Evolutionary conservation across 768 basidiomycete genomes (phyloP).

Genomic region (Tubosaeta brunneosetosa): DNA sequence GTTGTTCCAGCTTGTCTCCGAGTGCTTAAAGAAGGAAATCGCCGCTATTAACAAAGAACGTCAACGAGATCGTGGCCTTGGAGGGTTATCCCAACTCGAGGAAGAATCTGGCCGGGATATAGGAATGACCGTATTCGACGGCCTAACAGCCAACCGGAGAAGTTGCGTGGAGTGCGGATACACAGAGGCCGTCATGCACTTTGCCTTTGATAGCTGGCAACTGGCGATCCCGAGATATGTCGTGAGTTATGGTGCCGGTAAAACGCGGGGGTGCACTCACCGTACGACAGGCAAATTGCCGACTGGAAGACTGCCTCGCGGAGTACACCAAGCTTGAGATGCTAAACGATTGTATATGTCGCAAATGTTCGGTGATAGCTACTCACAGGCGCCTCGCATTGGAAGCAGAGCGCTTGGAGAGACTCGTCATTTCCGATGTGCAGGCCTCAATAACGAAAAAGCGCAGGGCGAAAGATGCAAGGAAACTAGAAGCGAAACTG

Average conservation of each 20-base stretch:
- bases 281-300: slow-evolving; percentile 50
- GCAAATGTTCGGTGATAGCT: slow-evolving; percentile 80
- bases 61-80: slow-evolving; percentile 65
- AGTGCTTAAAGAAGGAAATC: slow-evolving; percentile 85
- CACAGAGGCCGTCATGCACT: slow-evolving; percentile 92
- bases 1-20: slow-evolving; percentile 90
- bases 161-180: slow-evolving; percentile 90
- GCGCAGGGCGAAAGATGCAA: slow-evolving; percentile 67
- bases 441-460: slow-evolving; percentile 67
- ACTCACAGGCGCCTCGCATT: slow-evolving; percentile 62
- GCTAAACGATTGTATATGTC: slow-evolving; percentile 88
- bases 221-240: slow-evolving; percentile 62
- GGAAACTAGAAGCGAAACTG: slow-evolving; percentile 58
- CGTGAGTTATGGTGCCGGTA: slow-evolving; percentile 39
- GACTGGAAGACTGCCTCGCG: slow-evolving; percentile 76
- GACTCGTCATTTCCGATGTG: slow-evolving; percentile 25
- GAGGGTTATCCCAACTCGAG: slow-evolving; percentile 40
- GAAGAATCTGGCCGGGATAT: slow-evolving; percentile 33
- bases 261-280: slow-evolving; percentile 7
- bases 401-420: slow-evolving; percentile 58
- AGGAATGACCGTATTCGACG: slow-evolving; percentile 78
- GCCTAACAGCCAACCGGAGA: slow-evolving; percentile 83
- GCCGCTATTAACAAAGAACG: slow-evolving; percentile 67
- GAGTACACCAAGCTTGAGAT: slow-evolving; percentile 89
- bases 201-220: slow-evolving; percentile 82